Base-by-base conservation (phyloP, 108 stramenopile species). In the Nitzschia sp. region DNA sequence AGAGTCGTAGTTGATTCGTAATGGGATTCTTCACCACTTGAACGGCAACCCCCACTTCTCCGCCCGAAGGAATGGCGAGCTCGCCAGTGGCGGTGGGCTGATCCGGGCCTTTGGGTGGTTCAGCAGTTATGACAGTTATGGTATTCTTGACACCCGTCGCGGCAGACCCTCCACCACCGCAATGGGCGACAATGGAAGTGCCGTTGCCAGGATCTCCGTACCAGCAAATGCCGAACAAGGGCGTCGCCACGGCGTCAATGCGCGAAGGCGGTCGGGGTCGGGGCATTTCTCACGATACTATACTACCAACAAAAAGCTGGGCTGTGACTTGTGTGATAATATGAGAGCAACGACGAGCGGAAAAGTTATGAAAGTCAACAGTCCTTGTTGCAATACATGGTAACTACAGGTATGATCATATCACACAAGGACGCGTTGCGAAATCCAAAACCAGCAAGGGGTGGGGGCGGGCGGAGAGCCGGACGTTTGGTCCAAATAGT, bases 131-230 rank as follows among this genome's bases (percentile, higher is more conserved):
- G 25, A 82, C 67, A 35, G 68, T 67, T 17, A 87, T 61, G 26
- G 58, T 71, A 54, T 92, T 92, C 25, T 78, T 72, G 6, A 92
- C 86, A n/a, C 91, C 91, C 11, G 87, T 67, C 59, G 80, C 77
- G 51, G 88, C 88, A 28, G 72, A 62, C 3, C 91, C 88, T 42
- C 91, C 91, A 17, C 91, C 91, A 56, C 87, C 87, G 55, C 83
- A 86, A 71, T 83, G 87, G 28, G 91, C 87, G 3, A 85, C 25
- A 51, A 91, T 69, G 32, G 84, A 83, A 9, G 60, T 64, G 3
- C 83, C 80, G 27, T 72, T 72, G 26, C 64, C 77, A 29, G 82
- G 82, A 53, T 81, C 72, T n/a, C 71, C 86, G 54, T 66, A 81
- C 90, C 90, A 91, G 26, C 56, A 55, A 30, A 85, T 71, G 23